phyloP scores from a whole-genome alignment of 2,329 filamentous ascomycete genomes.

The Pseudomassariella vexata region DNA sequence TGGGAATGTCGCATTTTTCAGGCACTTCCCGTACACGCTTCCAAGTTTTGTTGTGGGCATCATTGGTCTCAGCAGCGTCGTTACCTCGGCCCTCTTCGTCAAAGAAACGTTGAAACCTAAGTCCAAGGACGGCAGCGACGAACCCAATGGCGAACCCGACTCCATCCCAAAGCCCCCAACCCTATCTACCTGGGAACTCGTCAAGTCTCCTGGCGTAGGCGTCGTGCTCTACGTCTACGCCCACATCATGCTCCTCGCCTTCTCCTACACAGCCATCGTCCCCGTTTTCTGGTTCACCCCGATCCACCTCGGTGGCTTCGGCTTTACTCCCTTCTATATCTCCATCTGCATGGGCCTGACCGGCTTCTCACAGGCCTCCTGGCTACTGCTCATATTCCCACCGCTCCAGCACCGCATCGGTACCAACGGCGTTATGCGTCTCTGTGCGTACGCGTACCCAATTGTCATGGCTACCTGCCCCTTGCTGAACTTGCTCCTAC shows the following conservation, averaged over 20 bases:
- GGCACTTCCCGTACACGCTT: conserved; percentile 60
- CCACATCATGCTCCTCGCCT: conserved; percentile 63
- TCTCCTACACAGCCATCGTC: conserved; percentile 64
- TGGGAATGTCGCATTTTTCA: conserved; percentile 49
- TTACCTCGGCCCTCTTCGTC: conserved; percentile 49
- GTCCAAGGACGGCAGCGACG: conserved; percentile 12
- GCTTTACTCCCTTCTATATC: conserved; percentile 57
- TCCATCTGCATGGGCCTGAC: conserved; percentile 59
- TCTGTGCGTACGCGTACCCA: conserved; percentile 55
- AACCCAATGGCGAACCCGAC: no score
- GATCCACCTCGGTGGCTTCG: conserved; percentile 57
- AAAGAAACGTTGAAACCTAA: conserved; percentile 51
- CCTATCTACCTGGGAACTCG: conserved; percentile 47
- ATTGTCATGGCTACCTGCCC: conserved; percentile 54
- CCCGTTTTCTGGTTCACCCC: conserved; percentile 66
- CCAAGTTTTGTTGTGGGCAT: conserved; percentile 52
- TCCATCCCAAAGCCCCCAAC: no score
- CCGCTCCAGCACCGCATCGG: conserved; percentile 59
- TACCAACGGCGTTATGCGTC: conserved; percentile 58
- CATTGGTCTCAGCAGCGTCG: conserved; percentile 47
- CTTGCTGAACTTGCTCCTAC: conserved; percentile 50
- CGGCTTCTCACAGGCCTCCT: conserved; percentile 62
- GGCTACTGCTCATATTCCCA: conserved; percentile 68
- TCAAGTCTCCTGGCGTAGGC: conserved; percentile 59
- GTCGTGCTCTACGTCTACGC: conserved; percentile 60